phyloP scores from a whole-genome alignment of 768 basidiomycete genomes.

The Pulveroboletus ravenelii region DNA sequence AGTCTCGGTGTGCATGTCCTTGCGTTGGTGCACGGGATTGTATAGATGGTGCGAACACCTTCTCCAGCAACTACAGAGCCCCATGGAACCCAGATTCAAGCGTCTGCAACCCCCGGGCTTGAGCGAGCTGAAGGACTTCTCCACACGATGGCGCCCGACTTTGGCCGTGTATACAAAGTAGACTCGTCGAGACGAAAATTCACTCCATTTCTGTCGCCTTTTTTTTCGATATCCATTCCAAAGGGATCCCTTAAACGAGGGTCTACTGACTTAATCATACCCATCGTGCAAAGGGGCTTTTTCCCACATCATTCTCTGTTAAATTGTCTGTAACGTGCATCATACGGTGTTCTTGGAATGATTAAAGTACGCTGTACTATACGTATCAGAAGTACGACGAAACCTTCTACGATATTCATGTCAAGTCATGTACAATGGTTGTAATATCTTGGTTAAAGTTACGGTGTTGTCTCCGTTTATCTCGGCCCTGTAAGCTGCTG shows the following conservation, averaged over 20 bases:
- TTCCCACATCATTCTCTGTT: neutral
- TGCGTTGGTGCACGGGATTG: slow-evolving; percentile 25
- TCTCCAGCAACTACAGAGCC: slow-evolving; percentile 1
- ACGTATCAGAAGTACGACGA: slow-evolving; percentile 7
- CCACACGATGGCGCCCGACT: slow-evolving; percentile 1
- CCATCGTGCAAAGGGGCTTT: slow-evolving; percentile 2
- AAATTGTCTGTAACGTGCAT: slow-evolving; percentile 7
- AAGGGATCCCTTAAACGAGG: neutral
- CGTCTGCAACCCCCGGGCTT: neutral
- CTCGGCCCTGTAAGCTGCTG: slow-evolving; percentile 6
- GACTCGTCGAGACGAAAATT: neutral
- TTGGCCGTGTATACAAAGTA: neutral
- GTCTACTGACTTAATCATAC: slow-evolving; percentile 1
- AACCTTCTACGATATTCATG: neutral
- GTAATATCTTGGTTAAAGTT: slow-evolving; percentile 18
- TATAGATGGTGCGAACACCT: slow-evolving; percentile 10
- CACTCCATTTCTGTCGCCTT: neutral
- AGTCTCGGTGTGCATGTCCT: slow-evolving; percentile 17
- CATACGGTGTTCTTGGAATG: neutral
- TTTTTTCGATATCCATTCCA: neutral
- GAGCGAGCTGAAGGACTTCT: slow-evolving; percentile 3
- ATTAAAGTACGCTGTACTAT: slow-evolving; percentile 20
- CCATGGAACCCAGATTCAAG: neutral
- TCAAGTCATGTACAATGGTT: neutral
- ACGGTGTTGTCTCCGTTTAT: slow-evolving; percentile 4